Percentiles rank a stretch among this genome's conserved stretches.
phyloP scores from a whole-genome alignment of 495 filamentous ascomycete species.

The Aspergillus sparsus region DNA sequence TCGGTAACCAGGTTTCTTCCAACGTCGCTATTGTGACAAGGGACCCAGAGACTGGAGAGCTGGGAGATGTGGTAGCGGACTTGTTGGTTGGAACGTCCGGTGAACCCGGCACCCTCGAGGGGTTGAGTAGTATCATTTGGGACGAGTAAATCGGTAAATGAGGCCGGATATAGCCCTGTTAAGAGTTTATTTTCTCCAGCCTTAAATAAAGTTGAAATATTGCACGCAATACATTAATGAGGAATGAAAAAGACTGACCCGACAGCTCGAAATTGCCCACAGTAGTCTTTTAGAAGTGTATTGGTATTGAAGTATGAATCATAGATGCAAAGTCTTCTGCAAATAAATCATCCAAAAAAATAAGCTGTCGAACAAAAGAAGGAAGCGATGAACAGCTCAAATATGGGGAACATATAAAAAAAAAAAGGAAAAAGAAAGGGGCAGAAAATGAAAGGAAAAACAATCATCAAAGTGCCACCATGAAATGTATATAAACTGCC shows the following conservation, averaged over 20 bases:
- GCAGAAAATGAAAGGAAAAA: constrained; percentile 4
- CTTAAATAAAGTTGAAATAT: constrained; percentile 1
- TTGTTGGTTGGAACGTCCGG: constrained; percentile 39
- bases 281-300: constrained; percentile 8
- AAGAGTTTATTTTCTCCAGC: background rate
- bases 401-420: too few relatives aligned
- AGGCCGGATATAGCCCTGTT: too few relatives aligned
- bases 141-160: constrained; percentile 44
- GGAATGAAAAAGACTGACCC: background rate
- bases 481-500: constrained; percentile 25
- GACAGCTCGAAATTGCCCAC: background rate
- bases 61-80: constrained; percentile 52
- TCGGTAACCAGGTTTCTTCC: constrained; percentile 60
- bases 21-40: constrained; percentile 62
- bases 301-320: constrained; percentile 6
- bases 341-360: constrained; percentile 11
- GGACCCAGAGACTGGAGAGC: constrained; percentile 54
- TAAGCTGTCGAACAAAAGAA: constrained; percentile 8
- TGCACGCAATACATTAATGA: background rate
- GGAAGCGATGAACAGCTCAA: background rate
- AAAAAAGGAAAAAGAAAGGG: background rate
- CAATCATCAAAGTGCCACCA: constrained; percentile 22
- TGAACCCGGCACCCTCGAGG: constrained; percentile 41
- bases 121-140: constrained; percentile 62
- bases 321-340: constrained; percentile 9